A percentile compares a stretch with the other conserved stretches of the same genome.
Conservation (phyloP, 1,284 basidiomycete species). For the Boletus sp. region DNA sequence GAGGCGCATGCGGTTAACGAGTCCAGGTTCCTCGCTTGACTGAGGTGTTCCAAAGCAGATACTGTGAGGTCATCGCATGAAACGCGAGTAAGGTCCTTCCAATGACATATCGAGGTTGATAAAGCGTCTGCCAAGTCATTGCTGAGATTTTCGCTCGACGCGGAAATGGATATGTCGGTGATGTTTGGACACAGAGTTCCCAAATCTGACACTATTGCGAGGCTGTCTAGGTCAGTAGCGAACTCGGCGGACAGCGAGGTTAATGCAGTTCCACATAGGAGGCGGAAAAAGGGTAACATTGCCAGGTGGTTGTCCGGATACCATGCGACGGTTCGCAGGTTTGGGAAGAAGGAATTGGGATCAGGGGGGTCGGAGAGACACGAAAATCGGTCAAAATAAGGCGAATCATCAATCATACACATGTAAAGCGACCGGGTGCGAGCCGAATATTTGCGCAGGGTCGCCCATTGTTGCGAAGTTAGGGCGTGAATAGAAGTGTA, state of each 20-base stretch:
- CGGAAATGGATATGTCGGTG: slow-evolving; percentile 20
- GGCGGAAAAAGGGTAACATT: slow-evolving; percentile 25
- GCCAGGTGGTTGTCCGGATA: slow-evolving; percentile 18
- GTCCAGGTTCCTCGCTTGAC: slow-evolving; percentile 11
- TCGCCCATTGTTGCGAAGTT: slow-evolving; percentile 17
- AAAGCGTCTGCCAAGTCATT: slow-evolving; percentile 16
- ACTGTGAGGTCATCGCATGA: slow-evolving; percentile 24
- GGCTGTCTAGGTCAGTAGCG: slow-evolving; percentile 14
- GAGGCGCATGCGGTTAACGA: slow-evolving; percentile 20
- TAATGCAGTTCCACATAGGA: slow-evolving; percentile 25
- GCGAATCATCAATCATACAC: slow-evolving; percentile 20
- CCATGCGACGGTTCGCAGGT: slow-evolving; percentile 22
- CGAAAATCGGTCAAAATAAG: slow-evolving; percentile 8
- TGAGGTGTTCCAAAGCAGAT: slow-evolving; percentile 21
- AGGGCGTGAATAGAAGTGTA: slow-evolving; percentile 2
- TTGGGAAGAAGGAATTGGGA: slow-evolving; percentile 21
- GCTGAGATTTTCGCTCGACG: slow-evolving; percentile 6
- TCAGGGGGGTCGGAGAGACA: slow-evolving; percentile 20
- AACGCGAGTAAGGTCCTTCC: slow-evolving; percentile 20
- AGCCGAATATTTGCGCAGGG: slow-evolving; percentile 22
- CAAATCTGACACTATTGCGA: slow-evolving; percentile 16
- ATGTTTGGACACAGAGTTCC: slow-evolving; percentile 25
- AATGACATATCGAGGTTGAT: slow-evolving; percentile 19
- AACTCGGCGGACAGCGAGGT: slow-evolving; percentile 24
- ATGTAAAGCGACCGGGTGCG: slow-evolving; percentile 21